A percentile compares a stretch with the other conserved stretches of the same genome.
Conservation (phyloP, 2,329 filamentous ascomycete genomes). For the Aspergillus persii region DNA sequence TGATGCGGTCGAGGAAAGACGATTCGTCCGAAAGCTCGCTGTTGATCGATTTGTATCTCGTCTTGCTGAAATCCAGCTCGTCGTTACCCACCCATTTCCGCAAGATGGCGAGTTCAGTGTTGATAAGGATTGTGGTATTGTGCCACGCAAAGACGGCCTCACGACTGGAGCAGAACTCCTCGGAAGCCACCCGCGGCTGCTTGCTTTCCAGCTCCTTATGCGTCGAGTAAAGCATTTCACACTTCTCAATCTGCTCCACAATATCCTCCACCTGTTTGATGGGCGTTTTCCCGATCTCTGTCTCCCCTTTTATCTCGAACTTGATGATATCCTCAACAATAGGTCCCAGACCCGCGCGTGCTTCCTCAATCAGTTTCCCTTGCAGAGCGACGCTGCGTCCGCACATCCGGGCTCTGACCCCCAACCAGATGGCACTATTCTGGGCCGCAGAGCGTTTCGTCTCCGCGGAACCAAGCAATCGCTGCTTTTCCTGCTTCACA, state of each 20-base stretch:
- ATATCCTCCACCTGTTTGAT: slow-evolving; percentile 87
- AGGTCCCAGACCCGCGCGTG: slow-evolving; percentile 68
- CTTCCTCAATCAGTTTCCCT: slow-evolving; percentile 82
- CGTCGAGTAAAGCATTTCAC: slow-evolving; percentile 81
- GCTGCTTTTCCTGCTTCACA: slow-evolving; percentile 96
- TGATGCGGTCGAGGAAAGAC: slow-evolving; percentile 87
- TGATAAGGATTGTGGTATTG: slow-evolving; percentile 95
- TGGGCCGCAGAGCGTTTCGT: slow-evolving; percentile 69
- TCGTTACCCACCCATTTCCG: slow-evolving; percentile 97
- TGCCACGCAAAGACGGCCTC: slow-evolving; percentile 93
- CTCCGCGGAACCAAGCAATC: slow-evolving; percentile 77
- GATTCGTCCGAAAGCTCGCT: slow-evolving; percentile 81
- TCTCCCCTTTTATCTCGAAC: slow-evolving; percentile 91
- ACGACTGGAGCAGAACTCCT: slow-evolving; percentile 75
- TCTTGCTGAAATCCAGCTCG: slow-evolving; percentile 83
- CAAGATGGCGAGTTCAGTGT: slow-evolving; percentile 84
- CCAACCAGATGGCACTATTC: slow-evolving; percentile 78
- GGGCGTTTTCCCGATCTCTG: slow-evolving; percentile 83
- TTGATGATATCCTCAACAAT: slow-evolving; percentile 83
- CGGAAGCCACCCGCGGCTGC: slow-evolving; percentile 73
- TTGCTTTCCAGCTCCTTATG: slow-evolving; percentile 69
- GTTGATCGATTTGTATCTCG: slow-evolving; percentile 65
- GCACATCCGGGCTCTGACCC: slow-evolving; percentile 77
- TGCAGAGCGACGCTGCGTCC: slow-evolving; percentile 83
- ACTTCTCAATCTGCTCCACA: slow-evolving; percentile 85